These are phyloP conservation scores for Thielaviopsis ethacetica DNA, from an alignment of 2,329 filamentous ascomycete species.

Conservation along the genomic window DNA sequence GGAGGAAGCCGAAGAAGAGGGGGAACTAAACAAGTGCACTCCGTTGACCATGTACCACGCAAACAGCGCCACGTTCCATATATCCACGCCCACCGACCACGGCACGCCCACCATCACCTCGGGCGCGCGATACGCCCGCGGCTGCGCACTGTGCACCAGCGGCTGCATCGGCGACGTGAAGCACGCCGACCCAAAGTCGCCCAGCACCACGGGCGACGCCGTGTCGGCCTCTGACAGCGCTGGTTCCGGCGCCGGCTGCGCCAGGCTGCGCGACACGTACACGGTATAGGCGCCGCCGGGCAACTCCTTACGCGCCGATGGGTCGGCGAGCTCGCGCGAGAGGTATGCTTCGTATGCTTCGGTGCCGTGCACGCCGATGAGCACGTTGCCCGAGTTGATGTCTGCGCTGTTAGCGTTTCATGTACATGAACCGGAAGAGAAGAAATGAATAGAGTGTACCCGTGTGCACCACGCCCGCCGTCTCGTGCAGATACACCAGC, in stretches of 20 bases:
- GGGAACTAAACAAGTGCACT: not conserved
- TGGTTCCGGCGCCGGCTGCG: no score
- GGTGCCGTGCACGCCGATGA: not conserved
- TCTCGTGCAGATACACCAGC: not conserved
- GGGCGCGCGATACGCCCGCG: conserved; percentile 19
- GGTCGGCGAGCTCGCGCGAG: not conserved
- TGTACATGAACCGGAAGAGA: no score
- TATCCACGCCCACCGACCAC: conserved; percentile 20
- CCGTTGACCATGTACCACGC: conserved; percentile 14
- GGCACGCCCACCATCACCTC: conserved; percentile 23
- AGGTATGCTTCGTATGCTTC: not conserved
- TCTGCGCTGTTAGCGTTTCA: no score
- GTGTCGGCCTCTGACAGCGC: not conserved
- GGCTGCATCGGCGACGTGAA: not conserved
- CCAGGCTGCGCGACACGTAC: not conserved
- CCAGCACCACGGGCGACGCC: not conserved
- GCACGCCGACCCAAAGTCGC: not conserved
- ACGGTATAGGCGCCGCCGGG: not conserved
- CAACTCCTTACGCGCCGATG: not conserved
- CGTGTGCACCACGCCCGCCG: not conserved
- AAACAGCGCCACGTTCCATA: conserved; percentile 22
- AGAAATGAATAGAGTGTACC: not conserved
- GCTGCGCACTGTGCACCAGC: conserved; percentile 16
- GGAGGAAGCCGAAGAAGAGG: no score
- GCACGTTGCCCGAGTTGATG: not conserved